Base-by-base conservation (phyloP, 371 early-diverging fungal species). In the Mucor racemosus region DNA sequence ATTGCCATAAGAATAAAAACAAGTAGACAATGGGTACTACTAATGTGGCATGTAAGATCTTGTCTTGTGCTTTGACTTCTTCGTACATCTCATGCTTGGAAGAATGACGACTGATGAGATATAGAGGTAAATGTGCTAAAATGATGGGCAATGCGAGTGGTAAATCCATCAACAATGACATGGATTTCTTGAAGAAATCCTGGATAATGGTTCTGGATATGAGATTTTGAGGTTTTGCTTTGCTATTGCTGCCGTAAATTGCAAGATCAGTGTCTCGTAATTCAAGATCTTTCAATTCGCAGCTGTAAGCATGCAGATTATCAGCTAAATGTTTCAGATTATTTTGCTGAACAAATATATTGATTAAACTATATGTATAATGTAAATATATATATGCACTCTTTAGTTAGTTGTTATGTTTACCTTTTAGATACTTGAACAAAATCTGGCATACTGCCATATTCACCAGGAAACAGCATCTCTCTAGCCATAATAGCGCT, bases 51-150 rank as follows among this genome's bases (percentile, higher is more conserved):
- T 61, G 53, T 14, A 68, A 34, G 8, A 76, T 71, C 44, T 78
- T 78, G 50, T 65, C 66, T 63, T 78, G 79, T 14, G 79, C 79
- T 33, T 39, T 54, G 17, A 57, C 61, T 59, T 78, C 79, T 36
- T 74, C 77, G 50, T 74, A 69, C n/a, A 33, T 36, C 54, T 78
- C 74, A 21, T 41, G 60, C 35, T 63, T 58, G 7, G 50, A 71
- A 31, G 62, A 62, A 38, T 65, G 8, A 21, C 42, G 72, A 40
- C 66, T 69, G 21, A 76, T 46, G 15, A 73, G 19, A 44, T 72
- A 78, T 8, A 78, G 66, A 13, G 79, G 79, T 19, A 71, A 53
- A 64, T 78, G 76, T 17, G 69, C 60, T 34, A 67, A 10, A 8
- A 76, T 36, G 48, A 67, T 69, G 2, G 79, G 79, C 36, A 78